Conservation (phyloP, 345 rosid genomes). For the Firmiana major region DNA sequence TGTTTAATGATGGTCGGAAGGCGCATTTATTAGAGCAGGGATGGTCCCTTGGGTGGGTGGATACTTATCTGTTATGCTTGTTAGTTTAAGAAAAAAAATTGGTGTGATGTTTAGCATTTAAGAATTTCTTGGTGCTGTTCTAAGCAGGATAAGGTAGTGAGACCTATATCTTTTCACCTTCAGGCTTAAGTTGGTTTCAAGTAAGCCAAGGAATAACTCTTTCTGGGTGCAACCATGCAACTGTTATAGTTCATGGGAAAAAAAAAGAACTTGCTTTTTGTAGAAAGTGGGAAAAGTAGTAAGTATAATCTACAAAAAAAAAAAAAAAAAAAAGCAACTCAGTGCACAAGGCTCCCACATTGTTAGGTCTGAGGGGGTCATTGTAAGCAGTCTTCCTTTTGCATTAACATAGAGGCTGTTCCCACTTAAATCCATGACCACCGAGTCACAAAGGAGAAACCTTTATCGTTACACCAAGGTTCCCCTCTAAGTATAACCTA, state of each 20-base stretch:
- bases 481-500: not conserved
- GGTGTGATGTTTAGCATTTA: conserved; percentile 1
- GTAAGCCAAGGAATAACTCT: not conserved
- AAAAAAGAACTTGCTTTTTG: not conserved
- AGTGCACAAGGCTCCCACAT: too few species aligned
- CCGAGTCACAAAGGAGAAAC: too few species aligned
- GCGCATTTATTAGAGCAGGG: not conserved
- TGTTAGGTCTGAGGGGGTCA: too few species aligned
- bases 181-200: not conserved
- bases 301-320: not conserved
- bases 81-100: not conserved
- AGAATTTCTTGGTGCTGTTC: conserved; percentile 1
- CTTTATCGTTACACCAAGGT: too few species aligned
- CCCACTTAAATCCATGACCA: too few species aligned
- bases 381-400: too few species aligned
- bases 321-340: too few species aligned
- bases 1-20: not conserved
- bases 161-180: not conserved
- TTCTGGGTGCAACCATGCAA: not conserved
- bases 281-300: not conserved
- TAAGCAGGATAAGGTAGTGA: not conserved
- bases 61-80: not conserved
- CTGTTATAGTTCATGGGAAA: not conserved
- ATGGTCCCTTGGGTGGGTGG: not conserved
- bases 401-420: too few species aligned